Conservation (phyloP, 2,329 filamentous ascomycete genomes). For the Curvularia sp. region DNA sequence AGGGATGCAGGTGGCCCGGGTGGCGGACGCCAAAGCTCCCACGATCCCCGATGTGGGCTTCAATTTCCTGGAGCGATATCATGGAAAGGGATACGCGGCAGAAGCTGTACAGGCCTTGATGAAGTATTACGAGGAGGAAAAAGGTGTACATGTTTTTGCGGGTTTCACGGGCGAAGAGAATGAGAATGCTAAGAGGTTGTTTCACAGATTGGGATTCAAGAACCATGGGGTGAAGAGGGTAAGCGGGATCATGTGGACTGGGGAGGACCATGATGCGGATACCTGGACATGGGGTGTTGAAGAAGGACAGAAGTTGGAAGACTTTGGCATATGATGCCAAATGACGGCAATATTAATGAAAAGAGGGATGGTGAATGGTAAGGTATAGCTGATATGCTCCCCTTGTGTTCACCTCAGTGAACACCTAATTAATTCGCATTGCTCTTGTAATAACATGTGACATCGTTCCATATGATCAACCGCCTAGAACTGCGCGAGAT, state of each 20-base stretch:
- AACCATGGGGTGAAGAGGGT: conserved; percentile 19
- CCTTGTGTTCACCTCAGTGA: not conserved
- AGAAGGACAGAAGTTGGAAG: conserved; percentile 15
- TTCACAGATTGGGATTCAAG: conserved; percentile 26
- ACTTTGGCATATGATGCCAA: conserved; percentile 8
- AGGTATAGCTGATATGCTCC: not conserved
- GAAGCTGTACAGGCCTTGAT: conserved; percentile 19
- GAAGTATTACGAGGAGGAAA: conserved; percentile 13
- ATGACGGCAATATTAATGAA: not conserved
- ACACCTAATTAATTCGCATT: not conserved
- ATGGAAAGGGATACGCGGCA: conserved; percentile 28
- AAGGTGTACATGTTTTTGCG: conserved; percentile 13
- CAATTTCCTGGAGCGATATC: conserved; percentile 19
- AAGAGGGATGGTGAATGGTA: not conserved
- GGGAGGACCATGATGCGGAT: conserved; percentile 6
- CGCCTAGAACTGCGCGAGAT: no score
- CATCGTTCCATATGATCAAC: no score
- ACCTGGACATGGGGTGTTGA: conserved; percentile 20
- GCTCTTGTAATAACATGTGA: not conserved
- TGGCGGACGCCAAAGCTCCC: conserved; percentile 16
- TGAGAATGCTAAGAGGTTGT: conserved; percentile 21
- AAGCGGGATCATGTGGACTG: conserved; percentile 15
- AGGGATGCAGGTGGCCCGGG: conserved; percentile 29
- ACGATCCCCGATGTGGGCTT: conserved; percentile 31
- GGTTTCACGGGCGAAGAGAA: conserved; percentile 24